A percentile compares a stretch with the other conserved stretches of the same genome.
Evolutionary conservation across 768 basidiomycete species (phyloP).

Genomic region (Suillus luteus): DNA sequence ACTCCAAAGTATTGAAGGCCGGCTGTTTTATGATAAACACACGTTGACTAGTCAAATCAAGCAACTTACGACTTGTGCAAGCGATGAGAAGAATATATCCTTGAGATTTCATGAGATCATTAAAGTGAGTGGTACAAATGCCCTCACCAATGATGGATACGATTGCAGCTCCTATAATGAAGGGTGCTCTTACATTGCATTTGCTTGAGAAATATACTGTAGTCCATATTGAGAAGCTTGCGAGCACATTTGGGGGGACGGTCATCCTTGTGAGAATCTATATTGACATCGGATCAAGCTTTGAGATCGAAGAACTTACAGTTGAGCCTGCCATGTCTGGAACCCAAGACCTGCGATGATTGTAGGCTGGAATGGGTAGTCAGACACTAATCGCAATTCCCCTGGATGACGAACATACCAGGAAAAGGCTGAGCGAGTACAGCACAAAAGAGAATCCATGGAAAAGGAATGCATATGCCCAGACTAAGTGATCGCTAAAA

Average conservation of each 20-base stretch:
- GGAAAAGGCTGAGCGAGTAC: slow-evolving; percentile 59
- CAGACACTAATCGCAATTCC: background rate
- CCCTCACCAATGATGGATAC: slow-evolving; percentile 55
- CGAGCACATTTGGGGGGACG: slow-evolving; percentile 58
- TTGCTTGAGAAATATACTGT: slow-evolving; percentile 55
- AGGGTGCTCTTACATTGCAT: slow-evolving; percentile 46
- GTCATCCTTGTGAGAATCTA: slow-evolving; percentile 45
- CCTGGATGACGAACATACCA: slow-evolving; percentile 38
- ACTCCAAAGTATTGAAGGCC: slow-evolving; percentile 60
- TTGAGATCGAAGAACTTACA: slow-evolving; percentile 37
- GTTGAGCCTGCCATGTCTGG: slow-evolving; percentile 59
- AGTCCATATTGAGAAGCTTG: slow-evolving; percentile 48
- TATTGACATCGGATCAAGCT: background rate
- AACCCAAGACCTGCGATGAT: slow-evolving; percentile 62
- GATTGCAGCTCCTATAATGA: slow-evolving; percentile 52
- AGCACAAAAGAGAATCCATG: slow-evolving; percentile 62
- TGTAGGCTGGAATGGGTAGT: slow-evolving; percentile 44
- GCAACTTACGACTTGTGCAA: slow-evolving; percentile 43
- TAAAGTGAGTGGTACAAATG: background rate
- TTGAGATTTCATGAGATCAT: slow-evolving; percentile 19
- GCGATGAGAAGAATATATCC: slow-evolving; percentile 60
- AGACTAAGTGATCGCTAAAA: slow-evolving; percentile 57
- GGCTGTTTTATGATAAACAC: slow-evolving; percentile 31
- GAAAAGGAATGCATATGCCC: slow-evolving; percentile 61
- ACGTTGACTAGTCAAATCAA: background rate